Base-by-base conservation (phyloP, 1,139 yeast genomes). In the Candida tropicalis region DNA sequence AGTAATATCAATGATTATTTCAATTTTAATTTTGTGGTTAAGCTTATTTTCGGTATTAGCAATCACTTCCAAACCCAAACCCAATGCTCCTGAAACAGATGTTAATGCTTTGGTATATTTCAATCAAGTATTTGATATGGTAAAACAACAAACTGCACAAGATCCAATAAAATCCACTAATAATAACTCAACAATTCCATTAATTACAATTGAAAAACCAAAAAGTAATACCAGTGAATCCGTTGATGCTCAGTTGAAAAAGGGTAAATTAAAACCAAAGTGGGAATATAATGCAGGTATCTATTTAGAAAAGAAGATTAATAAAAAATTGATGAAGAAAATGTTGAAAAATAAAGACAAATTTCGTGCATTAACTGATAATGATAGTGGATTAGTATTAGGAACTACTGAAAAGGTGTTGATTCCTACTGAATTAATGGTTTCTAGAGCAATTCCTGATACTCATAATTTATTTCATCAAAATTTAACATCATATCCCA, bases 261-360 rank as follows among this genome's bases (percentile, higher is more conserved):
- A 41, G 12, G 39, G 40, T 8, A 46, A 46, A 29, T 40, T 45
- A 31, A 44, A 43, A 24, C 50, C 52, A 29, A 45, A 41, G 29
- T 45, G 49, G 50, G 45, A 48, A 28, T 24, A 39, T 25, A 41
- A 39, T 38, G 43, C 47, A 22, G 52, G 52, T 22, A 35, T 48
- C 16, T 48, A 45, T 22, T 38, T 48, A 11, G 52, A 48, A 26
- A 47, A 48, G 38, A 45, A 48, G 22, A 42, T 48, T 15, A 48
- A 48, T 32, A 46, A 46, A 18, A 43, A 47, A 23, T 40, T 45
- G 13, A 25, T 47, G 25, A 47, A 47, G n/a, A 44, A 47, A 17
- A 37, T 38, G 5, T 23, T 18, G 9, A 38, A 40, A 27, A 37
- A 37, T 6, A 23, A 31, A 23, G 39, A 31, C 4, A 38, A 32